phyloP scores from a whole-genome alignment of 495 filamentous ascomycete genomes.

The Barbatosphaeria neglecta region DNA sequence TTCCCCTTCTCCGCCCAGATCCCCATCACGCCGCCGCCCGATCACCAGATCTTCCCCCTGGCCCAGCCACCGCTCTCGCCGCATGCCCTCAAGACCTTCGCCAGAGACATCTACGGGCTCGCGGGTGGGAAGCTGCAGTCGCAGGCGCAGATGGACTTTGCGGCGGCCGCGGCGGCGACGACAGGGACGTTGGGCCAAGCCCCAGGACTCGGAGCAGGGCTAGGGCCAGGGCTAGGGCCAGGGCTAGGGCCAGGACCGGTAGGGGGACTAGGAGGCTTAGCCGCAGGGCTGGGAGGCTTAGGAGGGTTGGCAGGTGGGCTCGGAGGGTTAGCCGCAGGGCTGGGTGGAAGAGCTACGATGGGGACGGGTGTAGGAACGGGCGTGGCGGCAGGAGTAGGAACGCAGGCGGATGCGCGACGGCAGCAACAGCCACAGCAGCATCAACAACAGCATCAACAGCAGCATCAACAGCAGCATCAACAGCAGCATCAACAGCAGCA shows the following conservation, averaged over 20 bases:
- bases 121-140: neutral
- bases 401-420: no score
- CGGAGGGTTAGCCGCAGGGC: no score
- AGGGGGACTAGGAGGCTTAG: no score
- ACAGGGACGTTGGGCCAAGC: neutral
- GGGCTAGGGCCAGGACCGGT: no score
- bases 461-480: neutral
- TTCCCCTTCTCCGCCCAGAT: conserved; percentile 12
- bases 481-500: neutral
- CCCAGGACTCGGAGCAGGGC: neutral
- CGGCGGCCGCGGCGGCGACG: neutral
- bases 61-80: conserved; percentile 1
- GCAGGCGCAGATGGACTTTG: neutral
- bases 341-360: no score
- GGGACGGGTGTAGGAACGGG: no score
- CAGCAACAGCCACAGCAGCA: neutral
- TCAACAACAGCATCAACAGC: neutral
- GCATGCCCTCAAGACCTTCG: neutral
- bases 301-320: no score
- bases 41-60: conserved; percentile 9
- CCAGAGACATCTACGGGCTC: neutral
- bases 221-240: no score
- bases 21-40: conserved; percentile 17
- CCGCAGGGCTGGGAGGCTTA: no score
- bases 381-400: neutral